Conservation (phyloP, 805 yeast species). For the Lipomyces oligophaga region DNA sequence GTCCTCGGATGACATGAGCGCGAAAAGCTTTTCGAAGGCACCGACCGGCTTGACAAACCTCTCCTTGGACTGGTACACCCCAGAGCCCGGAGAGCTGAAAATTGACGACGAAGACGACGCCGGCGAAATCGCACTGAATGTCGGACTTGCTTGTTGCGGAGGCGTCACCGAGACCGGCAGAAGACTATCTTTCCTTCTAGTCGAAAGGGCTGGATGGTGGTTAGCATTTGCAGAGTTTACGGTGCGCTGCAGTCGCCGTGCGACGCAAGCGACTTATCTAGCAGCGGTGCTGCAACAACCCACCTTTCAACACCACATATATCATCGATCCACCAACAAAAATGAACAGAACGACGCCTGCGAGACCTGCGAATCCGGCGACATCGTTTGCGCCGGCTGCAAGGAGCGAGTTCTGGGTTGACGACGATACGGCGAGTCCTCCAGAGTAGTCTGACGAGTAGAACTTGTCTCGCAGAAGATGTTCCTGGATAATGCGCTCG, state of each 20-base stretch:
- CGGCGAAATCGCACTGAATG: constrained; percentile 9
- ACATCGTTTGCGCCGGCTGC: no score
- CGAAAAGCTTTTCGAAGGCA: constrained; percentile 15
- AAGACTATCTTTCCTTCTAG: no score
- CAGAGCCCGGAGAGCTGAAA: constrained; percentile 6
- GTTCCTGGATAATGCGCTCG: constrained; percentile 28
- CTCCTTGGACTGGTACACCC: neutral
- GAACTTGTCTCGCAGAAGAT: constrained; percentile 24
- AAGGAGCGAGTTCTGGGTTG: neutral
- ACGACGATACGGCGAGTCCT: neutral
- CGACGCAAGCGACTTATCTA: no score
- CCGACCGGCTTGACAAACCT: constrained; percentile 9
- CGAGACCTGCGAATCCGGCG: no score
- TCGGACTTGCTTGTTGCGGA: constrained; percentile 3
- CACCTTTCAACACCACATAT: no score
- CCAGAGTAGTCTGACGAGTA: constrained; percentile 18
- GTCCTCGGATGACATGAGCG: constrained; percentile 14
- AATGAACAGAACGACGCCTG: no score
- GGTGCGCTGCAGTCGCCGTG: no score
- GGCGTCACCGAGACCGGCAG: constrained; percentile 3
- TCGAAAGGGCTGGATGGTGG: no score
- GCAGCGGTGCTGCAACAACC: no score
- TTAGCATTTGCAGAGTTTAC: no score
- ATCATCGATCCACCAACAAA: no score
- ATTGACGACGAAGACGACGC: constrained; percentile 11